phyloP scores from a whole-genome alignment of 805 yeast genomes.

The Barnettozyma salicaria region DNA sequence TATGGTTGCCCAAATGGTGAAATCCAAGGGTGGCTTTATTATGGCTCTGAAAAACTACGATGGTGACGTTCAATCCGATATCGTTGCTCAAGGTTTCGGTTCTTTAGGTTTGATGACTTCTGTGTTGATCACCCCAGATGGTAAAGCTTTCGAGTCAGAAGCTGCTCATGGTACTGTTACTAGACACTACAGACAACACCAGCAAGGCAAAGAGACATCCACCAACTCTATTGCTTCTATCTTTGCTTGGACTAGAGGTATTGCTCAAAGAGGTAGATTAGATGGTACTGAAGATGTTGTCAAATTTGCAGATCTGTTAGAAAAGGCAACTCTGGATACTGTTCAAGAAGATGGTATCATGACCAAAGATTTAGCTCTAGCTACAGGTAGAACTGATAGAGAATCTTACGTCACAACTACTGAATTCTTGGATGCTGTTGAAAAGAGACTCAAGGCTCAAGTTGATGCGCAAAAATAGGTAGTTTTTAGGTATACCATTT shows the following conservation, averaged over 20 bases:
- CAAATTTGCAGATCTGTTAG: slow-evolving; percentile 58
- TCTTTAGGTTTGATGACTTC: slow-evolving; percentile 83
- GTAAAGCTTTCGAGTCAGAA: slow-evolving; percentile 78
- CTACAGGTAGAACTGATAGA: slow-evolving; percentile 58
- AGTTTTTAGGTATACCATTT: no score
- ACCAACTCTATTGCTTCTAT: slow-evolving; percentile 83
- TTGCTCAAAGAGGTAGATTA: slow-evolving; percentile 73
- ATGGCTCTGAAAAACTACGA: slow-evolving; percentile 81
- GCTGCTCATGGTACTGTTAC: slow-evolving; percentile 89
- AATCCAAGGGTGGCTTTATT: slow-evolving; percentile 76
- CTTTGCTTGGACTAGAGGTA: slow-evolving; percentile 83
- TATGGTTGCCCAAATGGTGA: slow-evolving; percentile 86
- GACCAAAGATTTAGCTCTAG: slow-evolving; percentile 79
- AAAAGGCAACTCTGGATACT: slow-evolving; percentile 62
- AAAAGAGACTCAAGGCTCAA: slow-evolving; percentile 39
- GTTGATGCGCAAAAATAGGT: slow-evolving; percentile 4
- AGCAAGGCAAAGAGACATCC: slow-evolving; percentile 76
- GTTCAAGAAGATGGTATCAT: slow-evolving; percentile 69
- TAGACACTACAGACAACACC: slow-evolving; percentile 78
- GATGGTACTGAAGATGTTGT: slow-evolving; percentile 69
- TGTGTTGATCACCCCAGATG: slow-evolving; percentile 76
- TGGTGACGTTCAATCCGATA: slow-evolving; percentile 82
- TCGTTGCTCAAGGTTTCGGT: slow-evolving; percentile 84
- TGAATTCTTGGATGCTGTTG: slow-evolving; percentile 75
- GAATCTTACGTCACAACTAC: slow-evolving; percentile 63